phyloP scores from a whole-genome alignment of 768 basidiomycete genomes.

The Tylopilus vinaceipallidus region DNA sequence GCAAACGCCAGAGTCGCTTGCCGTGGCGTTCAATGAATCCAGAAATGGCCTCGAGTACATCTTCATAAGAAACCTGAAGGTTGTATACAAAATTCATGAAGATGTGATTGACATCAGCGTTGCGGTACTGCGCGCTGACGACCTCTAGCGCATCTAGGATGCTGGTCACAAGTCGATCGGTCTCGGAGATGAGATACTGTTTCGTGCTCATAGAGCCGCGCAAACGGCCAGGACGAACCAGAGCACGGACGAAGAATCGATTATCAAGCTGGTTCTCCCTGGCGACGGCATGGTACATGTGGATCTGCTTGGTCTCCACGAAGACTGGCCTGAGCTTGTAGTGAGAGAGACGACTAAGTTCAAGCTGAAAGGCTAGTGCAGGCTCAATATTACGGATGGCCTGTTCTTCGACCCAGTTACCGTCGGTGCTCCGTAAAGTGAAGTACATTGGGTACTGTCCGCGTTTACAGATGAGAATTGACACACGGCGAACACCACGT shows the following conservation, averaged over 20 bases:
- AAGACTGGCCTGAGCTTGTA: conserved; percentile 97
- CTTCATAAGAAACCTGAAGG: conserved; percentile 91
- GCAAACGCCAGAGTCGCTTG: conserved; percentile 95
- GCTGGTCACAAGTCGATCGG: conserved; percentile 91
- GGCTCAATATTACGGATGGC: conserved; percentile 98
- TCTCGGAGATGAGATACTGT: conserved; percentile 98
- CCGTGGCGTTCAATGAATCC: conserved; percentile 99
- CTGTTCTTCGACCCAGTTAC: conserved; percentile 88
- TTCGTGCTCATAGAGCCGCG: conserved; percentile 90
- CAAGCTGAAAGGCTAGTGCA: conserved; percentile 95
- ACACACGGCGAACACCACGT: conserved; percentile 89
- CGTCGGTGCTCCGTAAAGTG: conserved; percentile 76
- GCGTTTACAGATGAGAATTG: conserved; percentile 87
- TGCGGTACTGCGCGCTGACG: conserved; percentile 84
- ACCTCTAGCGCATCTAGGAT: conserved; percentile 95
- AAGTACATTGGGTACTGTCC: conserved; percentile 94
- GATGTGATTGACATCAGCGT: conserved; percentile 97
- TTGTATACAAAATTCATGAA: conserved; percentile 99
- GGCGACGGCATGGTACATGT: conserved; percentile 95
- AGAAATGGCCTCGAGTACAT: conserved; percentile 94
- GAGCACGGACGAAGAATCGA: conserved; percentile 96
- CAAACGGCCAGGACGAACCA: conserved; percentile 93
- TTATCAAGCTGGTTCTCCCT: conserved; percentile 97
- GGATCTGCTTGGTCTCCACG: conserved; percentile 95
- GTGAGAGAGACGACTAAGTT: conserved; percentile 93